phyloP scores from a whole-genome alignment of 2,329 filamentous ascomycete genomes.

The Alternaria triticina region DNA sequence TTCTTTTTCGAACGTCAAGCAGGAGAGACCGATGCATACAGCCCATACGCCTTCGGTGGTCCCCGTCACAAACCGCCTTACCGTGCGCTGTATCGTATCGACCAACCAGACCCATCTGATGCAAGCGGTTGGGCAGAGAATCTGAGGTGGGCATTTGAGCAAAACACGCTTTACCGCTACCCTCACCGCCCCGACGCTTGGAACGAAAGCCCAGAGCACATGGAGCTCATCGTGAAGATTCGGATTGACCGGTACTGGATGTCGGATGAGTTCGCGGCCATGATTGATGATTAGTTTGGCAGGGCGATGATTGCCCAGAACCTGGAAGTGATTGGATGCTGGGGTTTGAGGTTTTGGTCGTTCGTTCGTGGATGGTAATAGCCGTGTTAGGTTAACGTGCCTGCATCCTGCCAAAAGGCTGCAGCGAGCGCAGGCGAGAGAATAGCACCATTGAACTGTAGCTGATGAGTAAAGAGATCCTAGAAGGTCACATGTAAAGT shows the following conservation, averaged over 20 bases:
- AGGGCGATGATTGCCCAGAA: neutral
- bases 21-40: slow-evolving; percentile 11
- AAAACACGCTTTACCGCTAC: slow-evolving; percentile 13
- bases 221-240: slow-evolving; percentile 25
- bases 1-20: slow-evolving; percentile 6
- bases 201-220: slow-evolving; percentile 35
- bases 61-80: slow-evolving; percentile 24
- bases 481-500: neutral
- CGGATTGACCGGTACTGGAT: slow-evolving; percentile 27
- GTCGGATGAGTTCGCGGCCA: slow-evolving; percentile 24
- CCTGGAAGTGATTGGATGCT: too few species aligned
- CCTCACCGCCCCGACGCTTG: slow-evolving; percentile 17
- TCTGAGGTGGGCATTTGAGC: slow-evolving; percentile 29
- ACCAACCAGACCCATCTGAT: slow-evolving; percentile 17
- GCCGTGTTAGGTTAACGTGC: neutral
- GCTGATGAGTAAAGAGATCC: neutral
- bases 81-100: slow-evolving; percentile 22
- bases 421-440: neutral
- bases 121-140: slow-evolving; percentile 34
- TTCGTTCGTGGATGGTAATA: neutral
- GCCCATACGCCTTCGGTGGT: slow-evolving; percentile 26
- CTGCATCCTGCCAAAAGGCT: neutral
- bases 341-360: neutral
- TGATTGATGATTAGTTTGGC: neutral
- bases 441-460: neutral